A percentile compares a stretch with the other conserved stretches of the same genome.
Evolutionary conservation across 306 rosid species (phyloP).

Genomic region (Begonia peltatifolia): DNA sequence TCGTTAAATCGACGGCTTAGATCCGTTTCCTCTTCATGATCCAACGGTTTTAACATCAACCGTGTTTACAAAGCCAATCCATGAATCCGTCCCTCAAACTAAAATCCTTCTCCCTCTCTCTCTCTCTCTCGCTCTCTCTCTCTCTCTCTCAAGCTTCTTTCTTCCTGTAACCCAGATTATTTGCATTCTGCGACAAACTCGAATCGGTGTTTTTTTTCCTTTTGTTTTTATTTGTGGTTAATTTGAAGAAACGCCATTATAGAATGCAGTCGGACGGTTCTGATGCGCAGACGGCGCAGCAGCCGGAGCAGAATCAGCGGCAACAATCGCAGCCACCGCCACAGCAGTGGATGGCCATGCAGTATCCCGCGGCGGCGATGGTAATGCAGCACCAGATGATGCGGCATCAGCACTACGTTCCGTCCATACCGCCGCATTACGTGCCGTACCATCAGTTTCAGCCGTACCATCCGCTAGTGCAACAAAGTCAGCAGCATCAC

Average conservation of each 20-base stretch:
- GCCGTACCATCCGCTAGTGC: constrained; percentile 36
- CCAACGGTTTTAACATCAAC: constrained; percentile 27
- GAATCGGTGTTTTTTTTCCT: constrained; percentile 8
- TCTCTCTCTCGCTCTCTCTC: constrained; percentile 14
- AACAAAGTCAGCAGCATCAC: constrained; percentile 26
- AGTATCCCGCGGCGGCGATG: constrained; percentile 76
- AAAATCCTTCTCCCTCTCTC: constrained; percentile 21
- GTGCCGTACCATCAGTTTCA: constrained; percentile 63
- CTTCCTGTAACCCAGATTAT: constrained; percentile 4
- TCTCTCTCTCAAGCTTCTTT: constrained; percentile 1
- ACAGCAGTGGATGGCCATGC: constrained; percentile 73
- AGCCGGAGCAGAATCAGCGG: constrained; percentile 12
- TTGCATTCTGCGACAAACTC: constrained; percentile 7
- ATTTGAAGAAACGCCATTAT: constrained; percentile 3
- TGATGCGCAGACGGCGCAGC: constrained; percentile 41
- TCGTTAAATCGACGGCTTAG: constrained; percentile 18
- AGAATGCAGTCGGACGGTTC: constrained; percentile 76
- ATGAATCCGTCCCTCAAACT: constrained; percentile 47
- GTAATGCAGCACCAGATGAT: constrained; percentile 94
- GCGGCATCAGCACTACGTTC: constrained; percentile 67
- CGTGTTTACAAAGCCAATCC: constrained; percentile 50
- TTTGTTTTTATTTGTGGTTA: not conserved
- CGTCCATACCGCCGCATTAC: constrained; percentile 45
- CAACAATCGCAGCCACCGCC: constrained; percentile 20
- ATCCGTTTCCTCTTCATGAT: constrained; percentile 15